Base-by-base conservation (phyloP, 495 filamentous ascomycete genomes). In the Penicillium egyptiacum region DNA sequence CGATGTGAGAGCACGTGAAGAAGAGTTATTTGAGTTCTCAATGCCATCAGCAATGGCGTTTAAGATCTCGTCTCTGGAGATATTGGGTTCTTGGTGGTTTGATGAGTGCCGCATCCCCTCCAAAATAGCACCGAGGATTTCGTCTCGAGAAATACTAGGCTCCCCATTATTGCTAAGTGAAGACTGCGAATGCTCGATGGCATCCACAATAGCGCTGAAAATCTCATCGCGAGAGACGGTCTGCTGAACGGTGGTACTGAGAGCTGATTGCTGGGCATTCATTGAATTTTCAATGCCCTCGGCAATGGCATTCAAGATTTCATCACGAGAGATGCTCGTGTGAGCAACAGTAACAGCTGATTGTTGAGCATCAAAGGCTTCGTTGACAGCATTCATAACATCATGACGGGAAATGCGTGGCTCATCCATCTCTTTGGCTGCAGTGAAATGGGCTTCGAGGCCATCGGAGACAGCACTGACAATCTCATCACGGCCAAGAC, bases 301-400 rank as follows among this genome's bases (percentile, higher is more conserved):
- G 6, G 55, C 54, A 31, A 69, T 63, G 17, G 79, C 81, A 40
- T 81, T 76, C 17, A 83, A 40, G 11, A 87, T 76, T 40, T 80
- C 78, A 4, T 82, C 76, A 7, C 77, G 72, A 0, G 75, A 72
- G 17, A 83, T 64, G 17, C 71, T 67, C 4, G 70, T 51, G 16
- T 70, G 64, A 5, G 59, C 26, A 44, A 37, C n/a, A 7, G 26
- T 62, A n/a, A 72, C 48, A 33, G 67, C 69, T 14, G 75, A 73
- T n/a, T 78, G 74, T 59, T 77, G 81, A 53, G 65, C 61, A 25
- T 69, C 59, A 28, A 87, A 77, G 1, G 78, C 82, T 58, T 86
- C 83, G 46, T 78, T 82, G 30, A 86, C 70, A 28, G 78, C 82
- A 53, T 80, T 78, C 19, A 82, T 50, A 19, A 87, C 74, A 57